These are phyloP conservation scores for Exserohilum rostratum DNA, from an alignment of 2,329 filamentous ascomycete species.

Conservation along the genomic window DNA sequence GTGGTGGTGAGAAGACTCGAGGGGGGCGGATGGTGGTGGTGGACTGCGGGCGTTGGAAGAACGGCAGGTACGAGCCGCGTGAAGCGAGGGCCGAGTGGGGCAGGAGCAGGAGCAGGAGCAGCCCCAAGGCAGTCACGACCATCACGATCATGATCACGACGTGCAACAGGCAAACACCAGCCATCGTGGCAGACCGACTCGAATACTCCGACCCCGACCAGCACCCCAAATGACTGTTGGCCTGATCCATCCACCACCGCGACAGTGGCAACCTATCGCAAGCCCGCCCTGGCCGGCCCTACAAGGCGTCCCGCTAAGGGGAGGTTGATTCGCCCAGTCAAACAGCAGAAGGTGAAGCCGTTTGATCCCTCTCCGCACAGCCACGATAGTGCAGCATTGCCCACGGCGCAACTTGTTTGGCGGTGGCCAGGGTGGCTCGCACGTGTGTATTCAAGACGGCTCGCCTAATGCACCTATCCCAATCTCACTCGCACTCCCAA, in stretches of 20 bases:
- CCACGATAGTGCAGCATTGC: slow-evolving; percentile 11
- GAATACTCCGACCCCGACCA: slow-evolving; percentile 1
- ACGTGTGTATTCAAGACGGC: slow-evolving; percentile 9
- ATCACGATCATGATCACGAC: too few relatives aligned
- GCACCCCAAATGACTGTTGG: slow-evolving; percentile 3
- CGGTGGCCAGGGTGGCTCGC: background rate
- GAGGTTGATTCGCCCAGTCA: slow-evolving; percentile 1
- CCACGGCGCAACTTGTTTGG: slow-evolving; percentile 4
- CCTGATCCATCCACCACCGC: slow-evolving; percentile 8
- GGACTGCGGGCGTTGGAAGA: too few relatives aligned
- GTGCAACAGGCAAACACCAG: too few relatives aligned
- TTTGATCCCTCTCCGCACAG: slow-evolving; percentile 8
- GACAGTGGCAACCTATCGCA: slow-evolving; percentile 15
- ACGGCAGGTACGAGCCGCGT: slow-evolving; percentile 7
- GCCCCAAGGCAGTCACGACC: too few relatives aligned
- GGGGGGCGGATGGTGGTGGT: background rate
- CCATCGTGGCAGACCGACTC: too few relatives aligned
- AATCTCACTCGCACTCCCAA: background rate
- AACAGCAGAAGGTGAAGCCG: background rate
- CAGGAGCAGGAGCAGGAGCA: background rate
- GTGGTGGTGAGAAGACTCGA: background rate
- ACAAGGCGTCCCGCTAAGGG: slow-evolving; percentile 10
- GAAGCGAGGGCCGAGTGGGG: slow-evolving; percentile 4
- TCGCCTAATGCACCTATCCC: slow-evolving; percentile 13
- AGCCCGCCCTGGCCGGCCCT: slow-evolving; percentile 12